Evolutionary conservation across 2,329 filamentous ascomycete species (phyloP), one percentile per base, ranked within the genome.

Genomic region (Colletotrichum sojae): DNA sequence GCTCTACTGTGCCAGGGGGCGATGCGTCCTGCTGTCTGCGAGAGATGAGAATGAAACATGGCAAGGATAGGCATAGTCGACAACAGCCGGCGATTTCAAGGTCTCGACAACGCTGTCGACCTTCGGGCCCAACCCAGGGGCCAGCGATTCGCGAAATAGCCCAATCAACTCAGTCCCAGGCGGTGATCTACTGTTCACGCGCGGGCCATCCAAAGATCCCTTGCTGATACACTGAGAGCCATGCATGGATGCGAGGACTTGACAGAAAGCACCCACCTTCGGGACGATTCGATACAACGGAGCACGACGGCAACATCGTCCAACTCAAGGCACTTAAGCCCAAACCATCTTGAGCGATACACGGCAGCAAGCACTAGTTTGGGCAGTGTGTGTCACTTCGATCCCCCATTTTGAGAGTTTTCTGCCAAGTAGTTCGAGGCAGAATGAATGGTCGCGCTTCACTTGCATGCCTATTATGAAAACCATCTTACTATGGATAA

Each of bases 41-140:
- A 55, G 27, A 63, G 56, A 67, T 63, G 63, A 57, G 39, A 68
- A 68, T 68, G 67, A 70, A 70, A 70, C 67, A 68, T 63, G 63
- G 18, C 57, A 70, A 48, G 67, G 67, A 45, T 63, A 22, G 20
- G n/a, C 12, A 54, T 45, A 54, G 27, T 68, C 52, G 49, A 25
- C 55, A 46, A 46, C 25, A 25, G 27, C 43, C 55, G 46, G 55
- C 39, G 36, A 49, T 59, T 27, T 46, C 15, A 40, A 57, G 31
- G 54, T 65, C 46, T 53, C 18, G 53, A 56, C 40, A 25, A 25
- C 22, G 22, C 22, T 25, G 22, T 25, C 22, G 22, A 61, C 31
- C 31, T 36, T 36, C 31, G 10, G 36, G 40, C 16, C 36, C 18
- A 20, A 57, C 12, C 31, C 12, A 40, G 31, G 27, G 43, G 12